Base-by-base conservation (phyloP, 1,139 yeast species). In the Starmera stellimalicola region DNA sequence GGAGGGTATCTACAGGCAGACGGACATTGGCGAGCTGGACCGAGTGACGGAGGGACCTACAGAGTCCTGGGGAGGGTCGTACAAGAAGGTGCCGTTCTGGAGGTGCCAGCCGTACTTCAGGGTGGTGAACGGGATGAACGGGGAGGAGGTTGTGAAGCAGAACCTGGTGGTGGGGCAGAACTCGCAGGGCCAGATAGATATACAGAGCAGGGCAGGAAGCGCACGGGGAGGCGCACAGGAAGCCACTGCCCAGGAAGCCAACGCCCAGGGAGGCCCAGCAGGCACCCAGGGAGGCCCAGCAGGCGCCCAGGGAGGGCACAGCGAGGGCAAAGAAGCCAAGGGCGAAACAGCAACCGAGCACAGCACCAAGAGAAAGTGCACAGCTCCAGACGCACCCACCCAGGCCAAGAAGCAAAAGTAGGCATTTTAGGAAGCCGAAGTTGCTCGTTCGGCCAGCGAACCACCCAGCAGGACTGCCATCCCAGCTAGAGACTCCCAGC, bases 101-200 rank as follows among this genome's bases (percentile, higher is more conserved):
- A 69, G 98, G 47, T 77, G 95, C 43, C 98, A 91, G 58, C 98
- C 98, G 2, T 83, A 84, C 54, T 87, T 93, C 63, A 69, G 98
- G 44, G 76, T 79, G 7, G 94, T 84, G 2, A 70, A 83, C 52
- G 95, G 95, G 20, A 62, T 69, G 5, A 62, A 66, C 16, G 71
- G 67, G 15, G 70, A 67, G 40, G 65, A 63, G 26, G 55, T 70
- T 32, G 55, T 62, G 5, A 54, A 54, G 7, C 58, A 52, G 27
- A 46, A 52, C 15, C 39, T 63, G 36, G 6, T 22, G 7, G n/a
- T n/a, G n/a, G n/a, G n/a, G n/a, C n/a, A n/a, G n/a, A n/a, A n/a
- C n/a, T n/a, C n/a, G n/a, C n/a, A n/a, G n/a, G n/a, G n/a, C n/a
- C n/a, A n/a, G n/a, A n/a, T n/a, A 46, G 52, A 36, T 36, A 38